Conservation (phyloP, 257 asterid species). For the Ocimum tenuiflorum region DNA sequence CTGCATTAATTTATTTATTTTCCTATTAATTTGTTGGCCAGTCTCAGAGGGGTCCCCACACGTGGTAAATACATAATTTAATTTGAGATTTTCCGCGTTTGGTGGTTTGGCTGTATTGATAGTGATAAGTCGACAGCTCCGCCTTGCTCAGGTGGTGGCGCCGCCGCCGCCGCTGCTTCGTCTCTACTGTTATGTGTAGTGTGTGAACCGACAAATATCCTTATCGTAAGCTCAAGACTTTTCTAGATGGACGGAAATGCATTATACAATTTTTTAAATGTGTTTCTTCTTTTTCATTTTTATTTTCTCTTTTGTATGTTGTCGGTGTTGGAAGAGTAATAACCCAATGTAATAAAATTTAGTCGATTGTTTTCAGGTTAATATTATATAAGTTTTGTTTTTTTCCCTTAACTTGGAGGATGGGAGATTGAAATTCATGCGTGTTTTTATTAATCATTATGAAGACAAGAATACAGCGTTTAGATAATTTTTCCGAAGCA, state of each 20-base stretch:
- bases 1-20: neutral
- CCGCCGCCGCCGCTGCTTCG: neutral
- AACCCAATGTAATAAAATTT: no score
- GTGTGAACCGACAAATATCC: neutral
- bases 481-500: no score
- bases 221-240: neutral
- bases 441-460: no score
- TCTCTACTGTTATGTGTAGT: neutral
- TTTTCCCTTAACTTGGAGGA: no score
- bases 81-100: neutral
- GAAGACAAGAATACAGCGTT: no score
- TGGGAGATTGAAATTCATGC: no score
- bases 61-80: neutral
- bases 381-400: no score
- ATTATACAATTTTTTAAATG: neutral
- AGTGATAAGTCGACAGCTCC: conserved; percentile 13
- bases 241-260: neutral
- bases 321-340: no score
- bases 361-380: no score
- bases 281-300: neutral
- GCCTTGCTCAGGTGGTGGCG: neutral
- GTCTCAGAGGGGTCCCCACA: neutral
- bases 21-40: neutral
- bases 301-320: neutral
- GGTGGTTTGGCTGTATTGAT: conserved; percentile 4